These are phyloP conservation scores for Psilocybe subaeruginosa DNA, from an alignment of 768 basidiomycete species.

Conservation along the genomic window DNA sequence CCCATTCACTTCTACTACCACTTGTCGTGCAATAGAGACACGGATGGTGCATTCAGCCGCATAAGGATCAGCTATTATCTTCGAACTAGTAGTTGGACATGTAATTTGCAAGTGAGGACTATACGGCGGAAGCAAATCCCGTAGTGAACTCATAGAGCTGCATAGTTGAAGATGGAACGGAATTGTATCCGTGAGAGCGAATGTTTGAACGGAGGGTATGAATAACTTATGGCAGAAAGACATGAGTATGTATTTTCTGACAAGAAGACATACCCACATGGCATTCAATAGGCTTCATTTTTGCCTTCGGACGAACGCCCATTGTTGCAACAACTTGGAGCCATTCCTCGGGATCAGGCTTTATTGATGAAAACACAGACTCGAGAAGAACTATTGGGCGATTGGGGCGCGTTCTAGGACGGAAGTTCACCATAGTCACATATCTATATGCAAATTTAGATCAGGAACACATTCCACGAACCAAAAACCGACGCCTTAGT, in stretches of 20 bases:
- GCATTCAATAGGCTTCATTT: conserved; percentile 46
- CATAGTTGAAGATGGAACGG: conserved; percentile 62
- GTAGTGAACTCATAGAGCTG: conserved; percentile 45
- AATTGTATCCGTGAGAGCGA: conserved; percentile 50
- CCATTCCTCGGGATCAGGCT: conserved; percentile 63
- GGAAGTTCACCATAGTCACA: conserved; percentile 42
- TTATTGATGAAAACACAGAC: conserved; percentile 51
- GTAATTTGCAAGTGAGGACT: conserved; percentile 24
- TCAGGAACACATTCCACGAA: conserved; percentile 1
- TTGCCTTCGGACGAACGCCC: conserved; percentile 32
- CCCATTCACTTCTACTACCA: conserved; percentile 40
- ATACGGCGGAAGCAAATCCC: conserved; percentile 38
- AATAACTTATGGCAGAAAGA: conserved; percentile 18
- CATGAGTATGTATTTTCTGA: background rate
- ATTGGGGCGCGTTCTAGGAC: conserved; percentile 50
- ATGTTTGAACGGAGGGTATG: conserved; percentile 53
- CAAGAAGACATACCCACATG: conserved; percentile 41
- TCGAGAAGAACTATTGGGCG: conserved; percentile 44
- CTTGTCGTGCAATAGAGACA: conserved; percentile 53
- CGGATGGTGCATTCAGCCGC: conserved; percentile 32
- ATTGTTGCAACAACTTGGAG: conserved; percentile 46
- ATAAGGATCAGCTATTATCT: background rate
- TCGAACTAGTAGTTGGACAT: background rate
- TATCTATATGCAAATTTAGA: conserved; percentile 32
- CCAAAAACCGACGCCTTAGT: background rate